A percentile compares a stretch with the other conserved stretches of the same genome.
phyloP scores from a whole-genome alignment of 495 filamentous ascomycete species.

The Tuber magnatum region DNA sequence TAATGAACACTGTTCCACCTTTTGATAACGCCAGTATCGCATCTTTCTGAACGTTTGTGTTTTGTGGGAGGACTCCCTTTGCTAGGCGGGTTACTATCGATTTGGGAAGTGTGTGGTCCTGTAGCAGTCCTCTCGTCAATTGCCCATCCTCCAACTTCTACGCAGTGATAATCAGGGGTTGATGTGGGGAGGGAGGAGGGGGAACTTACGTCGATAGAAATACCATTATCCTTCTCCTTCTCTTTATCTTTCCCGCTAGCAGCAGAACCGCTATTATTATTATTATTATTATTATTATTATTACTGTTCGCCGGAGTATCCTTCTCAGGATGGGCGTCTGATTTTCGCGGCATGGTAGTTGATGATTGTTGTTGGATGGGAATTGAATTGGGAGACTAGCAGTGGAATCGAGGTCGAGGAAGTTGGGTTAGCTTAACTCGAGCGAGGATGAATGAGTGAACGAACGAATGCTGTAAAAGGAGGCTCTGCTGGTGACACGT shows the following conservation, averaged over 20 bases:
- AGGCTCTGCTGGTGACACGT: not conserved
- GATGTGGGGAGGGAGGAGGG: not conserved
- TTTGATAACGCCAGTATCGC: constrained; percentile 86
- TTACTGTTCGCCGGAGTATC: constrained; percentile 16
- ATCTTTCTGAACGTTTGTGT: constrained; percentile 90
- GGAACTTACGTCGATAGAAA: constrained; percentile 42
- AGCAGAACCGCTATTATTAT: constrained; percentile 9
- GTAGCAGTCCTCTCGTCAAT: constrained; percentile 8
- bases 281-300: constrained; percentile 17
- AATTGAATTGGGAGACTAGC: not conserved
- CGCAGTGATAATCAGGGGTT: not conserved
- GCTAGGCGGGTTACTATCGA: constrained; percentile 89
- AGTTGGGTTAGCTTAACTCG: not conserved
- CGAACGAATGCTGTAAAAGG: not conserved
- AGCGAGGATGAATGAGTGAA: not conserved
- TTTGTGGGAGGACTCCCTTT: constrained; percentile 92
- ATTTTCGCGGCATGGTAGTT: constrained; percentile 35
- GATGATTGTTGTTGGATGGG: not conserved
- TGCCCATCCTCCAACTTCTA: not conserved
- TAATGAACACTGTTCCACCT: constrained; percentile 89
- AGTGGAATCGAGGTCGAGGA: not conserved
- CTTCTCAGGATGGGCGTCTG: constrained; percentile 9
- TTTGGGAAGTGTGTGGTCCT: constrained; percentile 89
- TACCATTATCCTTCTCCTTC: constrained; percentile 33
- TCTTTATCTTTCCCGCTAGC: constrained; percentile 9